Percentiles rank a stretch among this genome's conserved stretches.
These are phyloP conservation scores for Taiozyma sp. DNA, from an alignment of 1,139 yeast species.

Conservation along the genomic window DNA sequence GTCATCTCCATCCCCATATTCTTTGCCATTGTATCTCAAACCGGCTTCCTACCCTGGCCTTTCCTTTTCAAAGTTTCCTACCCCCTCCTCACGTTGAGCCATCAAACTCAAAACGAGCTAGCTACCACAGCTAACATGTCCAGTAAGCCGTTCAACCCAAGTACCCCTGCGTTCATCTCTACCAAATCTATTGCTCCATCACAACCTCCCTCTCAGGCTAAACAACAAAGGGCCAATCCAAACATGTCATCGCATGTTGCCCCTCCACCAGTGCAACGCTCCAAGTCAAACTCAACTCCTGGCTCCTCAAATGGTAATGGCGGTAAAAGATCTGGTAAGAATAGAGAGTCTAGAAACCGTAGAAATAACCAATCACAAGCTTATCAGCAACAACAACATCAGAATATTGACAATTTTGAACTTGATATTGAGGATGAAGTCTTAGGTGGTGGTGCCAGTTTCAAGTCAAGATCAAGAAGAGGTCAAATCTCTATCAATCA, in stretches of 20 bases:
- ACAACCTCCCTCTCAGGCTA: constrained; percentile 1
- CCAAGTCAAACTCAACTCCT: constrained; percentile 1
- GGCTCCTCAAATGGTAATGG: background rate
- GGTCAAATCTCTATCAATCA: constrained; percentile 62
- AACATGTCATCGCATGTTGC: constrained; percentile 19
- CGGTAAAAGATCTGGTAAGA: constrained; percentile 3
- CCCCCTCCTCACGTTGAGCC: background rate
- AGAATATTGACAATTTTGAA: constrained; percentile 18
- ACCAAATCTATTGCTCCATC: background rate
- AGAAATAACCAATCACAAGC: background rate
- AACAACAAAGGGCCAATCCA: constrained; percentile 4
- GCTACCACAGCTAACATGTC: constrained; percentile 7
- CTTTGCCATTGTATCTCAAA: background rate
- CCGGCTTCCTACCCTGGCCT: too few relatives aligned
- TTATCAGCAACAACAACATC: background rate
- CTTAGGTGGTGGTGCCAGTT: constrained; percentile 26
- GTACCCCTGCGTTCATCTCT: constrained; percentile 11
- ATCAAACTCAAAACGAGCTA: background rate
- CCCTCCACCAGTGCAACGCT: constrained; percentile 11
- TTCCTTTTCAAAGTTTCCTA: background rate
- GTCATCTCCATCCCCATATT: background rate
- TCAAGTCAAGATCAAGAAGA: constrained; percentile 37
- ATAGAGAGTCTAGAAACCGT: constrained; percentile 8
- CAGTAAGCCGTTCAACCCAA: constrained; percentile 13
- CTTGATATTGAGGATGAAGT: constrained; percentile 33